Conservation (phyloP, 208 protist genomes). For the Crithidia fasciculata region DNA sequence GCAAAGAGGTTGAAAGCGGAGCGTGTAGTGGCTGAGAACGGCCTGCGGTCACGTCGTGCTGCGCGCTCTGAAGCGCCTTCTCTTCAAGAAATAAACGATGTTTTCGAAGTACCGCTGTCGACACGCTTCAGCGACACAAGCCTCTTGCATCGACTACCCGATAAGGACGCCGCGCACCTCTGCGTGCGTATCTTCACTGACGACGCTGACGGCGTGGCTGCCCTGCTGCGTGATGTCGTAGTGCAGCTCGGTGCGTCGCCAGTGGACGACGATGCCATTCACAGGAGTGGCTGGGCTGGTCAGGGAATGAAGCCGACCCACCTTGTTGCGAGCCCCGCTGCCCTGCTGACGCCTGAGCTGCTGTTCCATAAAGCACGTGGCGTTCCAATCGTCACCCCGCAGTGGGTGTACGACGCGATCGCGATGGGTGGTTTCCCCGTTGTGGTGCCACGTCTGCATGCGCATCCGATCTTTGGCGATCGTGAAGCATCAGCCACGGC, state of each 20-base stretch:
- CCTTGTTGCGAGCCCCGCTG: constrained; percentile 30
- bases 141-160: constrained; percentile 18
- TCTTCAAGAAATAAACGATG: no score
- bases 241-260: constrained; percentile 57
- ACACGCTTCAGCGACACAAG: constrained; percentile 38
- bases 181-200: constrained; percentile 28
- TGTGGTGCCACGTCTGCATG: constrained; percentile 37
- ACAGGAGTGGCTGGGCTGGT: not conserved
- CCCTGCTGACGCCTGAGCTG: constrained; percentile 51
- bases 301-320: constrained; percentile 25
- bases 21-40: no score
- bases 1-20: no score
- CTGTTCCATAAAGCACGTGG: constrained; percentile 65
- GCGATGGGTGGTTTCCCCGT: constrained; percentile 50
- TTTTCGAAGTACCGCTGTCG: constrained; percentile 10
- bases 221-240: constrained; percentile 59
- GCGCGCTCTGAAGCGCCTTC: no score
- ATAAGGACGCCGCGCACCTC: constrained; percentile 2
- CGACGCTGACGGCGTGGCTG: not conserved
- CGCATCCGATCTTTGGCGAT: constrained; percentile 42
- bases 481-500: not conserved
- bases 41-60: no score
- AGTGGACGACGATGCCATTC: constrained; percentile 8
- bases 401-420: constrained; percentile 80
- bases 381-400: constrained; percentile 62